A percentile compares a stretch with the other conserved stretches of the same genome.
These are phyloP conservation scores for Panaeolus papilionaceus DNA, from an alignment of 768 basidiomycete species.

Conservation along the genomic window DNA sequence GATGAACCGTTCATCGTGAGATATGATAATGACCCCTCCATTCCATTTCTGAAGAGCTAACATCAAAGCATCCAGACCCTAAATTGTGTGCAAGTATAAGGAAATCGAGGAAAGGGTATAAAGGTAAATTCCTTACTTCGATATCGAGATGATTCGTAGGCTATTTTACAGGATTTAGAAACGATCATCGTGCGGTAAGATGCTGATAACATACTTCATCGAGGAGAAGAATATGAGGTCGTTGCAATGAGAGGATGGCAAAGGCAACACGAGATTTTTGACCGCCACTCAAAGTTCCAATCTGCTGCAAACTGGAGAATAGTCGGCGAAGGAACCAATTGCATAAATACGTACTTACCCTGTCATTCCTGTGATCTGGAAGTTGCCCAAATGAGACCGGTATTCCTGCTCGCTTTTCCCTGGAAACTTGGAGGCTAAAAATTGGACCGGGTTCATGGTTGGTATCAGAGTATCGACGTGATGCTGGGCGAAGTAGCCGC, in stretches of 20 bases:
- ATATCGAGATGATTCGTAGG: conserved; percentile 98
- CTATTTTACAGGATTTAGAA: conserved; percentile 38
- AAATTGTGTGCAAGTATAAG: conserved; percentile 22
- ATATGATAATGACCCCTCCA: conserved; percentile 91
- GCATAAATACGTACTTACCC: conserved; percentile 52
- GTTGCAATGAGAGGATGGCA: conserved; percentile 82
- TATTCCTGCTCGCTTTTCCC: conserved; percentile 98
- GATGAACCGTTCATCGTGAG: conserved; percentile 96
- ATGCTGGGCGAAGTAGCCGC: conserved; percentile 93
- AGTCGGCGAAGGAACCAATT: neutral
- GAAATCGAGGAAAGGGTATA: conserved; percentile 8
- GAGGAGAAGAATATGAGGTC: conserved; percentile 90
- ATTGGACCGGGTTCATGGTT: conserved; percentile 90
- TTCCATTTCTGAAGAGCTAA: conserved; percentile 80
- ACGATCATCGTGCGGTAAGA: conserved; percentile 15
- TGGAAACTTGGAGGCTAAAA: conserved; percentile 90
- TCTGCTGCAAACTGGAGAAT: conserved; percentile 71
- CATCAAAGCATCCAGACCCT: conserved; percentile 97
- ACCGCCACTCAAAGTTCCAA: conserved; percentile 92
- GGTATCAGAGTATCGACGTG: conserved; percentile 93
- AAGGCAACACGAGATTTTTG: conserved; percentile 98
- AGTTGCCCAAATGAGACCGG: conserved; percentile 91
- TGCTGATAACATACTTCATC: conserved; percentile 75
- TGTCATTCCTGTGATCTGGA: conserved; percentile 97
- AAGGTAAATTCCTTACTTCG: conserved; percentile 49